These are phyloP conservation scores for Pinus albicaulis DNA, from an alignment of 75 land plant species.

Conservation along the genomic window DNA sequence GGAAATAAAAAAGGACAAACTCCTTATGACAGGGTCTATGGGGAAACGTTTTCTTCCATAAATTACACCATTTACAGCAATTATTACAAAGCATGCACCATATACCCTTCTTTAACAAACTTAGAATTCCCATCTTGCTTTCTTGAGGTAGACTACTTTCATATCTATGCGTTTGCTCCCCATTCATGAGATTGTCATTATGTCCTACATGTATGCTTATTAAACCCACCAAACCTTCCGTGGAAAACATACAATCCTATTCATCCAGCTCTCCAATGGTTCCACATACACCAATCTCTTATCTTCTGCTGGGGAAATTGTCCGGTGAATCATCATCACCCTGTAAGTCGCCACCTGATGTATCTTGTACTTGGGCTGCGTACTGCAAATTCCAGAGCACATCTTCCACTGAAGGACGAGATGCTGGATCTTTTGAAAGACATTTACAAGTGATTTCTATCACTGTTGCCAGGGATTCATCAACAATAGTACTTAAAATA, in stretches of 20 bases:
- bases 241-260: neutral
- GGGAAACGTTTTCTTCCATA: neutral
- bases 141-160: neutral
- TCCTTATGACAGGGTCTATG: neutral
- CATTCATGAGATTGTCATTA: neutral
- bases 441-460: constrained; percentile 76
- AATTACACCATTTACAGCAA: neutral
- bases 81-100: neutral
- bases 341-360: constrained; percentile 48
- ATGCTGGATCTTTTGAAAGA: constrained; percentile 45
- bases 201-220: neutral
- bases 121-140: neutral
- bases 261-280: neutral
- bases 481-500: constrained; percentile 43
- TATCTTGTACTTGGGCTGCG: constrained; percentile 90
- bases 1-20: neutral
- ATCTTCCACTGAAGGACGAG: constrained; percentile 89
- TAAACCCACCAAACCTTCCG: neutral
- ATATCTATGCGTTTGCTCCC: neutral
- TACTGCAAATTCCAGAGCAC: constrained; percentile 97
- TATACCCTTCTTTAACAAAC: constrained; percentile 7
- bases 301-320: neutral
- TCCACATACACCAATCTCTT: neutral
- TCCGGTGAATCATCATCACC: constrained; percentile 52
- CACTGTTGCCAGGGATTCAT: constrained; percentile 73